phyloP scores from a whole-genome alignment of 1,139 yeast species.

The Zygotorulaspora mrakii region DNA sequence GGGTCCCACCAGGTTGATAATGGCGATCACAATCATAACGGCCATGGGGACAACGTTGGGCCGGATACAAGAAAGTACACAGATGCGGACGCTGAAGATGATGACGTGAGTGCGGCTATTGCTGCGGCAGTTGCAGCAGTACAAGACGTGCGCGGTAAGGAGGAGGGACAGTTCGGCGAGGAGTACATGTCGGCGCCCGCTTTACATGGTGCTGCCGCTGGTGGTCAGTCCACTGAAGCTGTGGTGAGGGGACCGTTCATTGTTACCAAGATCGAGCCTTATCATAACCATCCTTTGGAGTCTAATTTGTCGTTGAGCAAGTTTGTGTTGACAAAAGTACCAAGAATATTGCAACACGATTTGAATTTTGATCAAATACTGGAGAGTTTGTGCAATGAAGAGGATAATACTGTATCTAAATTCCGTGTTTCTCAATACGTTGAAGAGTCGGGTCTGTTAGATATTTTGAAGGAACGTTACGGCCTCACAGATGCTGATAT shows the following conservation, averaged over 20 bases:
- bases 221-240: slow-evolving; percentile 6
- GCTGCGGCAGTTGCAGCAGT: slow-evolving; percentile 32
- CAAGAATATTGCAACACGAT: slow-evolving; percentile 35
- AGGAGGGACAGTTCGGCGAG: slow-evolving; percentile 9
- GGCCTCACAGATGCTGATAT: slow-evolving; percentile 32
- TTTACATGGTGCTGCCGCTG: background rate
- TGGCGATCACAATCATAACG: too few relatives aligned
- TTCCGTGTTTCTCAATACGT: slow-evolving; percentile 36
- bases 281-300: slow-evolving; percentile 36
- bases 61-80: slow-evolving; percentile 10
- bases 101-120: slow-evolving; percentile 33
- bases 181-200: slow-evolving; percentile 10
- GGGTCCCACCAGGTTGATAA: slow-evolving; percentile 4
- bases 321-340: slow-evolving; percentile 35
- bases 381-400: slow-evolving; percentile 33
- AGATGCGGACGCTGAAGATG: slow-evolving; percentile 18
- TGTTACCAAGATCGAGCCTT: slow-evolving; percentile 37
- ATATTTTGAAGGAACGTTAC: slow-evolving; percentile 33
- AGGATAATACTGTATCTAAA: slow-evolving; percentile 33
- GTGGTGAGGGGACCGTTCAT: slow-evolving; percentile 33
- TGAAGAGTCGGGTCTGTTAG: slow-evolving; percentile 34
- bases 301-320: slow-evolving; percentile 32
- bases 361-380: slow-evolving; percentile 34
- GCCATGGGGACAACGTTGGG: slow-evolving; percentile 9
- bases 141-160: slow-evolving; percentile 15